These are phyloP conservation scores for Leptodontidium sp. DNA, from an alignment of 2,329 filamentous ascomycete species.

Conservation along the genomic window DNA sequence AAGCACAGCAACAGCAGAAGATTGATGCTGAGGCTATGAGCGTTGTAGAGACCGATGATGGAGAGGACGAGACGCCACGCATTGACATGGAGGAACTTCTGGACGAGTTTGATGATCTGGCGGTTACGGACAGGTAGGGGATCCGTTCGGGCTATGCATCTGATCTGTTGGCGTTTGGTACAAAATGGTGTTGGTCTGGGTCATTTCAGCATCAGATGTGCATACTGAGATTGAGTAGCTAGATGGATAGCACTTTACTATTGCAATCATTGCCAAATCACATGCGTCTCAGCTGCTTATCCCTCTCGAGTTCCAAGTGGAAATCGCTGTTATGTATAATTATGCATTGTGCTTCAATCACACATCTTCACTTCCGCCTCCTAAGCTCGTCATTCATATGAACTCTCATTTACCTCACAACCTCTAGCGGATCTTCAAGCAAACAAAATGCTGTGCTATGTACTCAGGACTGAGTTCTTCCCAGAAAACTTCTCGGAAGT, in stretches of 20 bases:
- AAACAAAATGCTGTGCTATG: too few relatives aligned
- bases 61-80: constrained; percentile 71
- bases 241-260: constrained; percentile 7
- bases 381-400: too few relatives aligned
- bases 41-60: constrained; percentile 67
- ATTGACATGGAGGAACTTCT: constrained; percentile 84
- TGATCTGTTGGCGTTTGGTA: constrained; percentile 21
- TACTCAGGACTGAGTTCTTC: too few relatives aligned
- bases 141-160: not conserved
- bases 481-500: too few relatives aligned
- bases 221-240: constrained; percentile 7
- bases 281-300: not conserved
- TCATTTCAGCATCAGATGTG: constrained; percentile 18
- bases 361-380: too few relatives aligned
- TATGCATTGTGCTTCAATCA: too few relatives aligned
- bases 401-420: too few relatives aligned
- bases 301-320: not conserved
- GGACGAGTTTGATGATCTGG: constrained; percentile 92
- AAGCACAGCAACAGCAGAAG: constrained; percentile 57
- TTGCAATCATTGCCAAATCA: not conserved
- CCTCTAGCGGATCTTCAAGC: too few relatives aligned
- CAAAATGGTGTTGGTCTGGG: constrained; percentile 19
- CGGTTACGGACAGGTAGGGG: constrained; percentile 53
- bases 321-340: too few relatives aligned
- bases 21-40: constrained; percentile 72